Conservation (phyloP, 805 yeast species). For the Metschnikowia cerradonensis region DNA sequence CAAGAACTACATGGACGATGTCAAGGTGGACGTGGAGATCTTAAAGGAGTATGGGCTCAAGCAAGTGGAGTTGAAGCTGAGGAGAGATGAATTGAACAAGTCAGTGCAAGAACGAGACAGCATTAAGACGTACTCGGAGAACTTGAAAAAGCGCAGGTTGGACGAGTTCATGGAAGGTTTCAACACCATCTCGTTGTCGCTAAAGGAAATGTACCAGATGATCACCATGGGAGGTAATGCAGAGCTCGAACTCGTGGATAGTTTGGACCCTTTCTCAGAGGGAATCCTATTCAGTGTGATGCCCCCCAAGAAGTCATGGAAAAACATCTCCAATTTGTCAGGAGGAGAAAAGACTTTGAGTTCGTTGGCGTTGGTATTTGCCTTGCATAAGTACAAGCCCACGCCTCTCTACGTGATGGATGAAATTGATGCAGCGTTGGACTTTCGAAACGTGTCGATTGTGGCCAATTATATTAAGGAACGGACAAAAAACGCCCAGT, state of each 20-base stretch:
- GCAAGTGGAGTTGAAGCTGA: slow-evolving; percentile 54
- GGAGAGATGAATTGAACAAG: slow-evolving; percentile 63
- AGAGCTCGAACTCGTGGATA: slow-evolving; percentile 90
- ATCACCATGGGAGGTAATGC: slow-evolving; percentile 99
- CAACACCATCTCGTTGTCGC: slow-evolving; percentile 74
- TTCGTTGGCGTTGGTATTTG: slow-evolving; percentile 92
- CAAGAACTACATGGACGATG: slow-evolving; percentile 51
- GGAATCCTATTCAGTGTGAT: slow-evolving; percentile 95
- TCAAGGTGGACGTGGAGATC: slow-evolving; percentile 67
- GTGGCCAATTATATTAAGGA: slow-evolving; percentile 97
- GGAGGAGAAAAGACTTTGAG: slow-evolving; percentile 98
- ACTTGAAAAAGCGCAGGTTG: slow-evolving; percentile 64
- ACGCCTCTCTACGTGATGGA: slow-evolving; percentile 98
- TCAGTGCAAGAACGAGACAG: slow-evolving; percentile 67
- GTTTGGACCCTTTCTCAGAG: slow-evolving; percentile 96
- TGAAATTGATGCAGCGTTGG: slow-evolving; percentile 98
- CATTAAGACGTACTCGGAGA: slow-evolving; percentile 58
- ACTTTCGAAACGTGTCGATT: slow-evolving; percentile 93
- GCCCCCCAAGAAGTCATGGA: slow-evolving; percentile 99
- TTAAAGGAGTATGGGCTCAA: slow-evolving; percentile 73
- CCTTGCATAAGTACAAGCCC: slow-evolving; percentile 92
- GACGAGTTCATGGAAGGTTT: slow-evolving; percentile 95
- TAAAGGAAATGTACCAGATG: slow-evolving; percentile 97
- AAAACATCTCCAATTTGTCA: slow-evolving; percentile 86
- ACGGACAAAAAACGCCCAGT: slow-evolving; percentile 93